Evolutionary conservation across 345 rosid genomes (phyloP), one percentile per base, ranked within the genome.

Genomic region (Viola odorata): DNA sequence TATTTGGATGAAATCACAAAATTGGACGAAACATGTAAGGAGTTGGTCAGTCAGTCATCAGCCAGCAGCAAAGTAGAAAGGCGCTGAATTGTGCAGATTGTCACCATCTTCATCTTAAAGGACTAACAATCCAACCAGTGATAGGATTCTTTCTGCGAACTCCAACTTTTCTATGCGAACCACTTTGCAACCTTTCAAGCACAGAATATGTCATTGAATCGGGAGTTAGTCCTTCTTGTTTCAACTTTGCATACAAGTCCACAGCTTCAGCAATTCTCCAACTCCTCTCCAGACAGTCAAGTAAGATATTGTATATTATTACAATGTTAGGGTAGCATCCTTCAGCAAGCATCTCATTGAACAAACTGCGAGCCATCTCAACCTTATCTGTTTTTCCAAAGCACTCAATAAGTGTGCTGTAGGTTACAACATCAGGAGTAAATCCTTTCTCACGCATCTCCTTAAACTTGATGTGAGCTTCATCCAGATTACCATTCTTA

Each of bases 391-490:
- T 83, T 77, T 89, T 92, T 37, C 98, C 98, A 70, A 89, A 89
- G 70, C 98, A 92, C 75, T 92, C 97, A 1, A 89, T 92, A 12
- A 92, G 75, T 0, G 96, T 92, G 70, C 96, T 83, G 71, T 92
- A 92, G 7, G 98, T 92, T 7, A 89, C 87, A 14, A 92, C 98
- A 65, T 92, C 97, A 44, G 98, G 95, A 77, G 72, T 74, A 56
- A 92, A 72, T 37, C 94, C 98, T 67, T 68, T 85, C 70, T 85
- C 97, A 69, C 79, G 88, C 96, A 92, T 92, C 85, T 92, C 96
- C 77, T 78, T 78, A 63, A 89, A 89, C 71, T 80, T 82, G 65
- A 92, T 83, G 77, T 92, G 98, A 50, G 97, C 98, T 85, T 82
- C 98, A 75, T 89, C 97, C 16, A 92, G 79, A 74, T 85, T 82